Evolutionary conservation across 371 early-diverging fungal genomes (phyloP).

Genomic region (Coemansia sp.): DNA sequence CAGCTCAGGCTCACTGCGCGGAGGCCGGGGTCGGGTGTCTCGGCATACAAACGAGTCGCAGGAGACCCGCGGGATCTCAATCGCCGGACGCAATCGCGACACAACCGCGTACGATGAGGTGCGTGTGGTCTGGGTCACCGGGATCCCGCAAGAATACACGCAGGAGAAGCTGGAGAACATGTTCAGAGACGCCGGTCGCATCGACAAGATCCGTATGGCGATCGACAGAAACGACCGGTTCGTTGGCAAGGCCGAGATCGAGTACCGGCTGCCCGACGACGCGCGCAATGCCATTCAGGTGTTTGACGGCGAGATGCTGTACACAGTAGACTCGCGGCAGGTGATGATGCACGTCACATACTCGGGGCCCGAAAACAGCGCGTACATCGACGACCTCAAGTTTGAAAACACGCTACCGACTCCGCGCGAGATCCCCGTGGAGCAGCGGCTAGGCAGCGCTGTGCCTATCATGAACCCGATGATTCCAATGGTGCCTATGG

Average conservation of each 20-base stretch:
- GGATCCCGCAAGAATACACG: slow-evolving; percentile 28
- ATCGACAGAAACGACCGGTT: slow-evolving; percentile 27
- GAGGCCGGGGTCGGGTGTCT: neutral
- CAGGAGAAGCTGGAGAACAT: slow-evolving; percentile 32
- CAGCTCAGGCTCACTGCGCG: slow-evolving; percentile 2
- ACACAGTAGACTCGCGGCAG: slow-evolving; percentile 19
- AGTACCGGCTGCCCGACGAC: slow-evolving; percentile 39
- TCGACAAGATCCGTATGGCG: slow-evolving; percentile 42
- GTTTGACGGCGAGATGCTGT: slow-evolving; percentile 45
- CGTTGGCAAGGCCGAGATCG: slow-evolving; percentile 35
- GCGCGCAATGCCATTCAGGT: slow-evolving; percentile 47
- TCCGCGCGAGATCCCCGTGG: slow-evolving; percentile 9
- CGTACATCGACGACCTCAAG: slow-evolving; percentile 25
- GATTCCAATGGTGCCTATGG: slow-evolving; percentile 3
- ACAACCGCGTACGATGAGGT: slow-evolving; percentile 28
- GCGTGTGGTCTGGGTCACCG: slow-evolving; percentile 37
- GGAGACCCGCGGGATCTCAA: slow-evolving; percentile 18
- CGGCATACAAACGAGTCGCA: neutral
- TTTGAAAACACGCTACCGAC: slow-evolving; percentile 28
- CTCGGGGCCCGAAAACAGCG: slow-evolving; percentile 13
- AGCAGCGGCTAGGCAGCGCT: slow-evolving; percentile 10
- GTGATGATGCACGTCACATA: slow-evolving; percentile 25
- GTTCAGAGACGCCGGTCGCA: slow-evolving; percentile 37
- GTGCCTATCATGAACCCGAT: slow-evolving; percentile 1
- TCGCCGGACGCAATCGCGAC: slow-evolving; percentile 28